Base-by-base conservation (phyloP, 1,139 yeast species). In the Sugiyamaella pinicola region DNA sequence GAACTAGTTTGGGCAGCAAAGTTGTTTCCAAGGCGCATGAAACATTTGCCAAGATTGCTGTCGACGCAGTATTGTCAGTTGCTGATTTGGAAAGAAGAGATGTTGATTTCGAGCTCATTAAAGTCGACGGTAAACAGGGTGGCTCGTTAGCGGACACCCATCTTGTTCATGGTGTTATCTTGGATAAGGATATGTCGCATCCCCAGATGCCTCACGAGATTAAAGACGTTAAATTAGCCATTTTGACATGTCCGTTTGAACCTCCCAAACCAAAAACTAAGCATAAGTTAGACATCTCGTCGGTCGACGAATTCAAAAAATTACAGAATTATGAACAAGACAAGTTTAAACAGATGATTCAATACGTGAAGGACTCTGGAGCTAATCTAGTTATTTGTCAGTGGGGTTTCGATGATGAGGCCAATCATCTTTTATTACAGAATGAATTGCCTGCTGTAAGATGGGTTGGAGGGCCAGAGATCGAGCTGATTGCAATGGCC, bases 361-460 rank as follows among this genome's bases (percentile, higher is more conserved):
- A 85, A 58, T 75, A 79, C 58, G 96, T 93, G 53, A 91, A 95
- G 73, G 81, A 79, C 19, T 79, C 96, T 0, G 99, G 99, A 33
- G 99, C 99, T 33, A 93, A 91, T 69, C 82, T 91, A 50, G 99
- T 93, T 54, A 95, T 95, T 38, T 93, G 99, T 74, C 99, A 93
- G 75, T 93, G 99, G 99, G 99, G 99, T 12, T 95, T 95, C 67
- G 99, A 95, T 69, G 99, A 95, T 71, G 99, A 95, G 75, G 99
- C 99, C 42, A 95, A 93, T 73, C 97, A 95, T 71, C 75, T 93
- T 67, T 78, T 93, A 58, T 77, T 91, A 63, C 88, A 95, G 64
- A 89, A 91, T 71, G 81, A 87, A 41, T 79, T 93, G 60, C 96
- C 96, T 50, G 98, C 99, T 34, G 95, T 95, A 43, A 84, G 99